These are phyloP conservation scores for Apiospora marii DNA, from an alignment of 2,329 filamentous ascomycete genomes.

Conservation along the genomic window DNA sequence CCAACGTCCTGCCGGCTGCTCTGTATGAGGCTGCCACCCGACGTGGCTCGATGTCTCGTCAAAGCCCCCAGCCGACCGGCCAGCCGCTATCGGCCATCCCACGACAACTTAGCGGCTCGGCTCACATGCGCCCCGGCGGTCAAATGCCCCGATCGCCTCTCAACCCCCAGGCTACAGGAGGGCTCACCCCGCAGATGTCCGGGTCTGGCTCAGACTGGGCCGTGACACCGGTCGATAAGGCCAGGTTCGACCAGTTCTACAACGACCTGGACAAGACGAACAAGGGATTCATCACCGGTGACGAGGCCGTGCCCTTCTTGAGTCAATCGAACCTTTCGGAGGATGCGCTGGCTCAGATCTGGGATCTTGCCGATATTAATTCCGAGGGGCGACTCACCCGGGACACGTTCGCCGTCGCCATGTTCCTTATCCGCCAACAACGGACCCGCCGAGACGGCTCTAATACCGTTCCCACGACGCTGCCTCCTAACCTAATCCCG, in stretches of 20 bases:
- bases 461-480: conserved; percentile 71
- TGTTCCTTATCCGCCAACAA: conserved; percentile 95
- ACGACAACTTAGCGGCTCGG: conserved; percentile 79
- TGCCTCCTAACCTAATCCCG: conserved; percentile 84
- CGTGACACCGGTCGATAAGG: conserved; percentile 83
- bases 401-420: conserved; percentile 96
- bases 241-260: conserved; percentile 87
- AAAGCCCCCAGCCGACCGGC: conserved; percentile 60
- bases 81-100: conserved; percentile 74
- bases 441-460: conserved; percentile 72
- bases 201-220: conserved; percentile 78
- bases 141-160: conserved; percentile 61
- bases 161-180: conserved; percentile 50
- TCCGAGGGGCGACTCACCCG: conserved; percentile 84
- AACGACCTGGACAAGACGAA: conserved; percentile 81
- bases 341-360: conserved; percentile 90
- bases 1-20: conserved; percentile 80
- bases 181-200: conserved; percentile 47
- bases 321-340: conserved; percentile 90
- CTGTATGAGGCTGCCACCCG: conserved; percentile 91
- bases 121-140: conserved; percentile 69
- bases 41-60: conserved; percentile 58
- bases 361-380: conserved; percentile 95
- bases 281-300: conserved; percentile 86
- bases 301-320: conserved; percentile 94